phyloP scores from a whole-genome alignment of 352 stramenopile species.

The Stephanocyclus meneghinianus region DNA sequence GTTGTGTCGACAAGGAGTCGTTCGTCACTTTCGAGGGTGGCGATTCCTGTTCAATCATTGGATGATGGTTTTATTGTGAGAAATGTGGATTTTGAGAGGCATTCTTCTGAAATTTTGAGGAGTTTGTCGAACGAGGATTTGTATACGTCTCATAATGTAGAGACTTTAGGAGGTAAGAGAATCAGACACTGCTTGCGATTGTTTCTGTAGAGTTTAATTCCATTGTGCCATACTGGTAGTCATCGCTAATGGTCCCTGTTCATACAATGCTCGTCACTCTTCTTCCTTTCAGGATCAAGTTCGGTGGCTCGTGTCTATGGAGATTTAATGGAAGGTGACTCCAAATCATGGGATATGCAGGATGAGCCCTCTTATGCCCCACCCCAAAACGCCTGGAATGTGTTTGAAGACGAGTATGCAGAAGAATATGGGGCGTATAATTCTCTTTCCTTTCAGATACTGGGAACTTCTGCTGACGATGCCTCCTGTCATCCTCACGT shows the following conservation, averaged over 20 bases:
- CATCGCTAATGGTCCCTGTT: not conserved
- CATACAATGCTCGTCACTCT: not conserved
- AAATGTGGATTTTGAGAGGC: conserved; percentile 51
- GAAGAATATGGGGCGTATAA: conserved; percentile 58
- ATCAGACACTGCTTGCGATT: not conserved
- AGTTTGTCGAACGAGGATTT: conserved; percentile 57
- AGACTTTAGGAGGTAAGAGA: conserved; percentile 45
- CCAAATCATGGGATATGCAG: conserved; percentile 47
- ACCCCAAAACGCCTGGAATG: conserved; percentile 51
- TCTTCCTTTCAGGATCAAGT: conserved; percentile 1
- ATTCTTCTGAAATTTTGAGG: conserved; percentile 48
- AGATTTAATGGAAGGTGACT: conserved; percentile 30
- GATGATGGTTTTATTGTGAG: conserved; percentile 56
- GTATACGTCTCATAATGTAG: conserved; percentile 42
- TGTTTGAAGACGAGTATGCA: conserved; percentile 69
- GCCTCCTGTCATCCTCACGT: conserved; percentile 71
- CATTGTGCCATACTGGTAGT: not conserved
- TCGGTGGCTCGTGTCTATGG: conserved; percentile 40
- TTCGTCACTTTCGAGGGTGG: not conserved
- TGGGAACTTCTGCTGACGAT: conserved; percentile 75
- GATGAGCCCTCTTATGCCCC: conserved; percentile 23
- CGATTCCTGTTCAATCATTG: conserved; percentile 31
- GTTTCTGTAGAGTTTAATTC: not conserved
- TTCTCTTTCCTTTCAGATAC: conserved; percentile 66
- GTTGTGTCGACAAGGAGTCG: conserved; percentile 15